phyloP scores from a whole-genome alignment of 257 asterid species.

The Coffea eugenioides region DNA sequence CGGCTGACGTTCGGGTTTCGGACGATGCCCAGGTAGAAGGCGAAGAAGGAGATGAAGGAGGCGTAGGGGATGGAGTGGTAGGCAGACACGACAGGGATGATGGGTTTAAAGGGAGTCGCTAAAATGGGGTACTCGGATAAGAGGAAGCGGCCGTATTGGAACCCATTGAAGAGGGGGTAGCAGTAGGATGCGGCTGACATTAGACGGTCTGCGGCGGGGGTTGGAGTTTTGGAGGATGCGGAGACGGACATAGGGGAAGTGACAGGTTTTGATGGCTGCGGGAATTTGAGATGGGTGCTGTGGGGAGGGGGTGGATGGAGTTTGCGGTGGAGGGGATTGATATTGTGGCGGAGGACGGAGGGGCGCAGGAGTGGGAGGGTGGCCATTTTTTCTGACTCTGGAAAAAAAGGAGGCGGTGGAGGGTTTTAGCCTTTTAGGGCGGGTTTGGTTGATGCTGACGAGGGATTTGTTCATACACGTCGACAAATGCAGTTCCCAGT shows the following conservation, averaged over 20 bases:
- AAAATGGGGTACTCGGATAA: constrained; percentile 64
- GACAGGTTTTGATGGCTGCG: constrained; percentile 7
- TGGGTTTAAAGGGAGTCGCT: constrained; percentile 68
- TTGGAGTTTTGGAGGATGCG: constrained; percentile 39
- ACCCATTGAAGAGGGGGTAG: constrained; percentile 84
- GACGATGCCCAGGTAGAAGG: constrained; percentile 62
- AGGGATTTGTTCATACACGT: no score
- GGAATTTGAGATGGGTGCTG: constrained; percentile 15
- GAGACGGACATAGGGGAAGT: constrained; percentile 16
- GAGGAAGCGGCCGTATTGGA: constrained; percentile 87
- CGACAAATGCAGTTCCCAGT: no score
- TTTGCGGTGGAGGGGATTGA: not conserved
- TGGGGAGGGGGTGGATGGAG: not conserved
- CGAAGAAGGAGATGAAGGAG: constrained; percentile 63
- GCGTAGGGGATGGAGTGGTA: constrained; percentile 89
- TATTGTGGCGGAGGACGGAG: not conserved
- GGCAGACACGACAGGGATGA: constrained; percentile 65
- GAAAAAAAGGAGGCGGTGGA: not conserved
- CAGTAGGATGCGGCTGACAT: constrained; percentile 86
- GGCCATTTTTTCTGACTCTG: not conserved
- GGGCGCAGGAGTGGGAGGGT: not conserved
- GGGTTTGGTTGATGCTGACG: no score
- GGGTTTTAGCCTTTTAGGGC: not conserved
- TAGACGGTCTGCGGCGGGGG: constrained; percentile 84
- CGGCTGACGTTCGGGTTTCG: constrained; percentile 59